Evolutionary conservation across 805 yeast species (phyloP).

Genomic region (Teunomyces panamensis): DNA sequence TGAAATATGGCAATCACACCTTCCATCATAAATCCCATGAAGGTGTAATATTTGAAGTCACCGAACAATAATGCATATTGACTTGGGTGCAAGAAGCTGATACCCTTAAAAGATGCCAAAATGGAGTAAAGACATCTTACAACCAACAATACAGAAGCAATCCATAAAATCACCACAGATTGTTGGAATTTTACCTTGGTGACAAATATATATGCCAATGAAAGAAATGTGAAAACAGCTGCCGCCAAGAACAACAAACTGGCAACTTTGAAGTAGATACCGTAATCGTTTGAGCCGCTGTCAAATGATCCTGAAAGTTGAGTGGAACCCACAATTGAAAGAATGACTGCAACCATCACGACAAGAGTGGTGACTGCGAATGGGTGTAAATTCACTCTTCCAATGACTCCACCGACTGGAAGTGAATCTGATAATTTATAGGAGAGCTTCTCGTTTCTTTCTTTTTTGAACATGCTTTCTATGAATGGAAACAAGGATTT

Average conservation of each 20-base stretch:
- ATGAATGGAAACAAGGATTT: constrained; percentile 7
- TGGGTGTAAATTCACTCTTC: constrained; percentile 1
- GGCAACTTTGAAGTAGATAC: background rate
- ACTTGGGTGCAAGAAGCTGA: constrained; percentile 4
- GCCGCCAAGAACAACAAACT: constrained; percentile 5
- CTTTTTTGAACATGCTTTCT: constrained; percentile 2
- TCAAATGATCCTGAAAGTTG: background rate
- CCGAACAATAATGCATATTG: constrained; percentile 6
- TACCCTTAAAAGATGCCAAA: constrained; percentile 3
- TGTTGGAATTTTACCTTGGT: background rate
- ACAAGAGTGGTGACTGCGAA: constrained; percentile 1
- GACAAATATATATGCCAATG: background rate
- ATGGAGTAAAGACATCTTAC: constrained; percentile 7
- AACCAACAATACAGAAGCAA: background rate
- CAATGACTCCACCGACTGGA: background rate
- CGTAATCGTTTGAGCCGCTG: background rate
- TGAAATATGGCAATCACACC: constrained; percentile 2
- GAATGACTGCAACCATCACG: constrained; percentile 4
- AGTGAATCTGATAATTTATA: background rate
- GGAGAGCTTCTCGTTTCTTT: constrained; percentile 1
- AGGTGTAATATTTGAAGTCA: constrained; percentile 10
- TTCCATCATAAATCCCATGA: constrained; percentile 7
- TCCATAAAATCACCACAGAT: background rate
- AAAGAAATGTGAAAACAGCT: background rate
- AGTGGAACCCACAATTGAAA: constrained; percentile 3